phyloP scores from a whole-genome alignment of 306 rosid species.

The Sophora flavescens region DNA sequence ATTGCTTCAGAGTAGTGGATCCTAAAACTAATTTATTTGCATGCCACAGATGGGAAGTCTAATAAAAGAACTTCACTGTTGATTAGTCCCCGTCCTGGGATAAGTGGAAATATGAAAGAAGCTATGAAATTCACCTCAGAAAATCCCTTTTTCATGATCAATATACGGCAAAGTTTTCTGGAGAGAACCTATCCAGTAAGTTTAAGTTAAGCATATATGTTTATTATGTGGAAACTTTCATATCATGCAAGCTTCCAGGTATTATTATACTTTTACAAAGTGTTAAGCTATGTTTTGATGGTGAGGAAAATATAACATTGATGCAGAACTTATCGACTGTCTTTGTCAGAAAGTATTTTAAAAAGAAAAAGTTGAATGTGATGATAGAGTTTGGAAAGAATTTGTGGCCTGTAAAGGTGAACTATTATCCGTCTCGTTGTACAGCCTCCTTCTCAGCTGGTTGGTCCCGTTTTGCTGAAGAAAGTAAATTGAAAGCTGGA shows the following conservation, averaged over 20 bases:
- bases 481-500: conserved; percentile 31
- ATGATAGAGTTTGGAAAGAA: conserved; percentile 6
- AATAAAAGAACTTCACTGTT: neutral
- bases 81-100: neutral
- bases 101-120: neutral
- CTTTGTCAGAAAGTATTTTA: neutral
- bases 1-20: neutral
- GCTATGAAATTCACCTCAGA: neutral
- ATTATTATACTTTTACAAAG: neutral
- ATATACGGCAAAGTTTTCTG: neutral
- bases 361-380: neutral
- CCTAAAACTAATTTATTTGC: neutral
- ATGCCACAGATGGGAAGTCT: neutral
- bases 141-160: conserved; percentile 16
- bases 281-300: neutral
- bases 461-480: conserved; percentile 31
- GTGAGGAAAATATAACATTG: neutral
- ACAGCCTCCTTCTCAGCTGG: conserved; percentile 16
- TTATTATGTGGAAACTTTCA: neutral
- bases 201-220: neutral
- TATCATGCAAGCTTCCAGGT: neutral
- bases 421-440: neutral
- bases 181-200: neutral
- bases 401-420: conserved; percentile 28
- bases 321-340: neutral